Base-by-base conservation (phyloP, 768 basidiomycete species). In the Crepidotus variabilis region DNA sequence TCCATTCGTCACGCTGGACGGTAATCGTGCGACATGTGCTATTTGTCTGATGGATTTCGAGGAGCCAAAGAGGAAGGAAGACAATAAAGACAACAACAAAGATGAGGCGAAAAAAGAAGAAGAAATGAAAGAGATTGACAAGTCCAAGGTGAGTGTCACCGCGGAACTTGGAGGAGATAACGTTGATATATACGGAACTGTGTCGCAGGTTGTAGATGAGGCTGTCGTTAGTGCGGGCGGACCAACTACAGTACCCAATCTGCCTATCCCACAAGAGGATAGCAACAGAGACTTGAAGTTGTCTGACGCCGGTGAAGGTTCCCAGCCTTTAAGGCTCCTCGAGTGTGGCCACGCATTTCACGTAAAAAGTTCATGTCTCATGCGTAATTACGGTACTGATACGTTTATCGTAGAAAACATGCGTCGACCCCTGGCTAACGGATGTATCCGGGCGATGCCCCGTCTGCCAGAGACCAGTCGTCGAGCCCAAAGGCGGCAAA, bases 311-410 rank as follows among this genome's bases (percentile, higher is more conserved):
- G 88, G 90, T 8, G 83, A 86, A 55, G 88, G 88, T 0, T 78
- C 86, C 1, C 88, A 92, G 57, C 90, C 90, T 5, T 69, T 96
- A 61, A 76, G 93, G 64, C 68, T 92, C 36, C 70, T 94, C 51
- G 76, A 76, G 2, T 96, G 94, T 61, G 88, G 88, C 2, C 94
- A 96, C 76, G 90, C 90, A 48, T 96, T 93, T 72, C 94, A 96
- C 73, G 92, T 94, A 59, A 70, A 90, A 75, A 2, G 32, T 20
- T 18, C 43, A 50, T 50, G 5, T 13, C 32, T 18, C 55, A 18
- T 2, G 21, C 21, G 6, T 46, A 9, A 58, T 21, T 28, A 20
- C 11, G 34, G 23, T 50, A 36, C 53, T 58, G 58, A 11, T 59
- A 43, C 55, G 57, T 58, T 33, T 56, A 49, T 33, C 55, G 20